Base-by-base conservation (phyloP, 2,329 filamentous ascomycete species). In the Aaosphaeria pasadenensis region DNA sequence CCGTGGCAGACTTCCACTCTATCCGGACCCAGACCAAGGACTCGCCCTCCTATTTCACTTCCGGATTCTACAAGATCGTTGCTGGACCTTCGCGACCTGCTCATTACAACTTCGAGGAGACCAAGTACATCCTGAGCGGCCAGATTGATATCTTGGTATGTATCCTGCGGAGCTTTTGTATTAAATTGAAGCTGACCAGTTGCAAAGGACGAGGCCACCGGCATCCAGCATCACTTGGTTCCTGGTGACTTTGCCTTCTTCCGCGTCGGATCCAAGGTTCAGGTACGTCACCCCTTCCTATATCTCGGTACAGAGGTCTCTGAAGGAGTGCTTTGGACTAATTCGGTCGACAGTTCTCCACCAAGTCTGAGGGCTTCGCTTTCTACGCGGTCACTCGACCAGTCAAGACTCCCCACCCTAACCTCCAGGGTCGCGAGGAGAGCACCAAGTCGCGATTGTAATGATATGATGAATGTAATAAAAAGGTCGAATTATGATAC, bases 241-340 rank as follows among this genome's bases (percentile, higher is more conserved):
- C 49, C 58, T 1, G 58, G 59, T 3, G 58, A 62, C 40, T 62
- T 59, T 47, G 59, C 58, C 1, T 62, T 62, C 55, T 62, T 62
- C 46, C 53, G 57, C 35, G 56, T 60, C 1, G 58, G 58, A 1
- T 55, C 53, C 2, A 59, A 59, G 48, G 59, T 53, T 5, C 49
- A 24, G 17, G 17, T 24, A 24, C 17, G 17, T 24, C 17, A 24
- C 17, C 17, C 17, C 2, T 24, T 24, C 17, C 17, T 3, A 24
- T 24, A 24, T 24, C 17, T 24, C 17, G 17, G 17, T 24, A 24
- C 17, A 24, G 17, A 24, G 17, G 17, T 24, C 17, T 24, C 17
- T 3, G 17, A 24, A 24, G 17, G 17, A 24, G 2, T 24, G 17
- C 17, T 24, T 24, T 24, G 17, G 17, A 3, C 17, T 24, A 24